A percentile compares a stretch with the other conserved stretches of the same genome.
These are phyloP conservation scores for Xerocomus brunneocitrinus DNA, from an alignment of 768 basidiomycete genomes.

Conservation along the genomic window DNA sequence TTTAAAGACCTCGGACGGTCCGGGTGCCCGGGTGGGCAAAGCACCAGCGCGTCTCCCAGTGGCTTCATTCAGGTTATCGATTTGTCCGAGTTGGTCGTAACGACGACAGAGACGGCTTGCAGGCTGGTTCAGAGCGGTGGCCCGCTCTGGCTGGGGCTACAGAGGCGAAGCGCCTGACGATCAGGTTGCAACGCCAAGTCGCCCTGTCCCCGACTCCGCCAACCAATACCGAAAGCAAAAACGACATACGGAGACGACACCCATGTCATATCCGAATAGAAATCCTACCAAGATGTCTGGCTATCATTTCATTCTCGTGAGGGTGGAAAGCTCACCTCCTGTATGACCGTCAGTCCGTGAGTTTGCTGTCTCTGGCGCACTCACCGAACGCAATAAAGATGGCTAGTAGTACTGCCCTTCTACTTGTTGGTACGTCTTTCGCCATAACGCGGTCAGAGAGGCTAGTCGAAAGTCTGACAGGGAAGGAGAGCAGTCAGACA, in stretches of 20 bases:
- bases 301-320: background rate
- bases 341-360: background rate
- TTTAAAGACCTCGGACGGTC: background rate
- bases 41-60: no score
- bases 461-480: background rate
- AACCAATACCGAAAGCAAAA: background rate
- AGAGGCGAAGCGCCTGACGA: background rate
- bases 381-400: constrained; percentile 71
- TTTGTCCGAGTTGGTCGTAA: no score
- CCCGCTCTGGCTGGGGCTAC: background rate
- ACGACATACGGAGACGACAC: constrained; percentile 60
- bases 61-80: no score
- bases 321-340: constrained; percentile 18
- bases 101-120: no score
- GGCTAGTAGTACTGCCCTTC: constrained; percentile 57
- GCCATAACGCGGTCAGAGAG: constrained; percentile 15
- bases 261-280: constrained; percentile 73
- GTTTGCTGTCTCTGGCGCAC: constrained; percentile 14
- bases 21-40: background rate
- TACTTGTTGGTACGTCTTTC: constrained; percentile 55
- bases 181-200: no score
- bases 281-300: constrained; percentile 37
- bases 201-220: no score
- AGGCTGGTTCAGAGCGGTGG: background rate
- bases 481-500: background rate